Conservation (phyloP, 2,329 filamentous ascomycete species). For the Scolecobasidium constrictum region DNA sequence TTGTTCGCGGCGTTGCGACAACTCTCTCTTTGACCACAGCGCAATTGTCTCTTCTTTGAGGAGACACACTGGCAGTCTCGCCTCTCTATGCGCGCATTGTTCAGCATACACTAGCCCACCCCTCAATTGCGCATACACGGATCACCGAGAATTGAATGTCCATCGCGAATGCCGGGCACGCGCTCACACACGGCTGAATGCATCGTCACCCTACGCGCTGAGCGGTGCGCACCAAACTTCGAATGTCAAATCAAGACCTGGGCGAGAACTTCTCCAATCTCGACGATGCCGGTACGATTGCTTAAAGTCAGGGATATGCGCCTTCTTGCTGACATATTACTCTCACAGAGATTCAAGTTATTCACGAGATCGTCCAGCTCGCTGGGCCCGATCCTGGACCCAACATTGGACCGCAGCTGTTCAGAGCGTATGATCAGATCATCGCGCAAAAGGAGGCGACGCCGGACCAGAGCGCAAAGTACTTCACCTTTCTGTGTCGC, state of each 20-base stretch:
- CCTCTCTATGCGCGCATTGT: too few species aligned
- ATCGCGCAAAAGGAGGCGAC: conserved; percentile 61
- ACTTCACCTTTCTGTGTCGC: conserved; percentile 68
- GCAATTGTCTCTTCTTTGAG: too few species aligned
- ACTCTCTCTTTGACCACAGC: too few species aligned
- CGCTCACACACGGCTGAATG: conserved; percentile 3
- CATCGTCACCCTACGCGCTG: conserved; percentile 9
- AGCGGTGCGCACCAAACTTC: conserved; percentile 5
- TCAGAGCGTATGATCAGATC: conserved; percentile 67
- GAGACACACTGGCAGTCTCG: too few species aligned
- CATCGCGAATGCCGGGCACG: conserved; percentile 4
- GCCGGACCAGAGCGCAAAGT: conserved; percentile 62
- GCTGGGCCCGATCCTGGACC: conserved; percentile 58
- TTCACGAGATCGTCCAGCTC: conserved; percentile 64
- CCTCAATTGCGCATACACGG: neutral
- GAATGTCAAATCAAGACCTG: conserved; percentile 6
- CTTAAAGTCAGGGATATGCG: neutral
- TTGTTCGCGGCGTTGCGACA: too few species aligned
- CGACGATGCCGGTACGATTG: conserved; percentile 4
- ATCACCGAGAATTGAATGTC: neutral
- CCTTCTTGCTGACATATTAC: conserved; percentile 11
- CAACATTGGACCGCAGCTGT: conserved; percentile 61
- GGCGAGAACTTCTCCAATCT: neutral
- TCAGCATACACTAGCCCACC: too few species aligned
- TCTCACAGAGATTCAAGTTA: conserved; percentile 58